Evolutionary conservation across 2,329 filamentous ascomycete genomes (phyloP), one percentile per base, ranked within the genome.

Genomic region (Penicillium decumbens): DNA sequence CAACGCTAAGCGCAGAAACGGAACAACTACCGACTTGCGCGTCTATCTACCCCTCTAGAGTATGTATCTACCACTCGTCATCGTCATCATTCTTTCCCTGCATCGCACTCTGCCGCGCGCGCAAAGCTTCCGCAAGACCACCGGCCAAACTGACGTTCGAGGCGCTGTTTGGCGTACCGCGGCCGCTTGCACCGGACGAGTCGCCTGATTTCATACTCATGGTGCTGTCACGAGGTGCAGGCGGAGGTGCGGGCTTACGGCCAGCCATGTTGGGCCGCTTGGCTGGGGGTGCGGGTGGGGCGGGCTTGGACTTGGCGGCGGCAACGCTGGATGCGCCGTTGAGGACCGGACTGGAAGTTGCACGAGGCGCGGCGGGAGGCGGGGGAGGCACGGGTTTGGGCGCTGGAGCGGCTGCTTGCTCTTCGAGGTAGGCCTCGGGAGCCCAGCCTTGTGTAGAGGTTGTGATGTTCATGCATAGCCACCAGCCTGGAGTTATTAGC

Each of bases 401-500:
- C 6, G 78, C 75, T 10, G 81, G 33, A 6, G 33, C 75, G 23
- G 79, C 80, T 3, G 62, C 64, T 51, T 74, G 67, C 53, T 96
- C 91, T 72, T 97, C 87, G 7, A 98, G 85, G 64, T 98, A 98
- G 18, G 92, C 89, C 18, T 91, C 88, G 0, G 93, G 93, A 3
- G 93, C 83, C 93, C 93, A 98, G 44, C 90, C 93, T 71, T 93
- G 89, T n/a, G 82, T 81, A 58, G 78, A 77, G 41, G 77, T 77
- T 62, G 82, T 74, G 42, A 75, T 72, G 54, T 85, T 88, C 75
- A 89, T 92, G 55, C 86, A 93, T 41, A 97, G 78, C 92, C 92
- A 97, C 93, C 93, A 98, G 45, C 93, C 92, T 95, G 59, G 33
- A 37, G 13, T 44, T 18, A 49, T 73, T 51, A 71, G 69, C 59